These are phyloP conservation scores for Spatholobus suberectus DNA, from an alignment of 306 rosid species.

Conservation along the genomic window DNA sequence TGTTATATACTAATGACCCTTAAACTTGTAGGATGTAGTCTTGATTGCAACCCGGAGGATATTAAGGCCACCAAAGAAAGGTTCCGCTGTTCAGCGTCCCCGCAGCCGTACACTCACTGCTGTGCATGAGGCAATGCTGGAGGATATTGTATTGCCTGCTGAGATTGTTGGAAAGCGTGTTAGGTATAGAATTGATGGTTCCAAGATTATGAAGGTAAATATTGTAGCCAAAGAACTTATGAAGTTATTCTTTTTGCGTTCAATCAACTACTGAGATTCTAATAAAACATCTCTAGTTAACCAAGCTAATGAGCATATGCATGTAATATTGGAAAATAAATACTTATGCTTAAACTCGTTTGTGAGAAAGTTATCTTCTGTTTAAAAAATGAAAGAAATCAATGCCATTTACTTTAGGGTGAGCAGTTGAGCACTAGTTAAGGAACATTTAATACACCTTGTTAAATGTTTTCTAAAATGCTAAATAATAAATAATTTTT, in stretches of 20 bases:
- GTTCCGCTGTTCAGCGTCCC: constrained; percentile 85
- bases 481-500: not conserved
- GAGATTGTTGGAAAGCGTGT: constrained; percentile 92
- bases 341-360: not conserved
- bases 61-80: constrained; percentile 88
- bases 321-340: not conserved
- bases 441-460: not conserved
- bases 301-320: not conserved
- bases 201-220: constrained; percentile 84
- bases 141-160: constrained; percentile 88
- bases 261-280: not conserved
- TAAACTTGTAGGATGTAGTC: constrained; percentile 66
- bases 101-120: constrained; percentile 88
- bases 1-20: not conserved
- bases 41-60: constrained; percentile 84
- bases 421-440: not conserved
- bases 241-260: not conserved
- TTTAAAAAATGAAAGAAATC: not conserved
- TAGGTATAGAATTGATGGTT: constrained; percentile 77
- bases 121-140: constrained; percentile 89
- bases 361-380: not conserved
- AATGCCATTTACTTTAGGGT: too few species aligned
- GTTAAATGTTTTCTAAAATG: not conserved
- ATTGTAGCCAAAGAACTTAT: not conserved
- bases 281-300: not conserved